Evolutionary conservation across 2,329 filamentous ascomycete genomes (phyloP).

Genomic region (Aureobasidium melanogenum): DNA sequence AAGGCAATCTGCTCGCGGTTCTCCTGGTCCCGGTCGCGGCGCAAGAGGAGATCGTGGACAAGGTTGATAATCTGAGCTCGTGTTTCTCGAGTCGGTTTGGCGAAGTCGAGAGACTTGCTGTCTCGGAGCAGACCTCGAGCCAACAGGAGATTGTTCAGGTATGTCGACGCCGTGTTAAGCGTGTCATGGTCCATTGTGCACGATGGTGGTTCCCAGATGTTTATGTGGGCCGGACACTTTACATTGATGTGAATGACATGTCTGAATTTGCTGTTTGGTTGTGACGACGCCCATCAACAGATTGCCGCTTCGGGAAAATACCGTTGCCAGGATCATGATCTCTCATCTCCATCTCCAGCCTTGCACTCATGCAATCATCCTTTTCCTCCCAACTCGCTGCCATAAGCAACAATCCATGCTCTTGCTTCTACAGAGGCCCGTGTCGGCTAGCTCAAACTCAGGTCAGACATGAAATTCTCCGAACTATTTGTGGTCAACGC

Average conservation of each 20-base stretch:
- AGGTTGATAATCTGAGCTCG: constrained; percentile 87
- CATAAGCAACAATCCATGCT: not conserved
- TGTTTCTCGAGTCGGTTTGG: constrained; percentile 55
- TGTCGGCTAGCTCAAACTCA: not conserved
- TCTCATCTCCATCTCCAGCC: not conserved
- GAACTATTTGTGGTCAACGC: not conserved
- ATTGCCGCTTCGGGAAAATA: constrained; percentile 2
- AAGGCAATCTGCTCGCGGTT: constrained; percentile 75
- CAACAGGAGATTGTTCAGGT: constrained; percentile 58
- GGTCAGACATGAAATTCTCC: not conserved
- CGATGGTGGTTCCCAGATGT: not conserved
- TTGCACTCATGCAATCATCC: not conserved
- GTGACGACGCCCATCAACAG: constrained; percentile 1
- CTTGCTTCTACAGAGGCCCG: not conserved
- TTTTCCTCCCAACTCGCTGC: not conserved
- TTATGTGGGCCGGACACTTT: not conserved
- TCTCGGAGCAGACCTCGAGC: constrained; percentile 53
- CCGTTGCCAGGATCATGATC: constrained; percentile 3
- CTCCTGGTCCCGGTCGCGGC: constrained; percentile 87
- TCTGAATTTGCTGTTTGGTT: constrained; percentile 8
- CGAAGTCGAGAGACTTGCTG: constrained; percentile 72
- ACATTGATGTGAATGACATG: not conserved
- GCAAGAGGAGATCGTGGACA: constrained; percentile 83
- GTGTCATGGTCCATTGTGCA: constrained; percentile 39
- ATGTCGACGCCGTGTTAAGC: constrained; percentile 52